Evolutionary conservation across 2,329 filamentous ascomycete species (phyloP).

Genomic region (Immersiporthe knoxdaviesiana): DNA sequence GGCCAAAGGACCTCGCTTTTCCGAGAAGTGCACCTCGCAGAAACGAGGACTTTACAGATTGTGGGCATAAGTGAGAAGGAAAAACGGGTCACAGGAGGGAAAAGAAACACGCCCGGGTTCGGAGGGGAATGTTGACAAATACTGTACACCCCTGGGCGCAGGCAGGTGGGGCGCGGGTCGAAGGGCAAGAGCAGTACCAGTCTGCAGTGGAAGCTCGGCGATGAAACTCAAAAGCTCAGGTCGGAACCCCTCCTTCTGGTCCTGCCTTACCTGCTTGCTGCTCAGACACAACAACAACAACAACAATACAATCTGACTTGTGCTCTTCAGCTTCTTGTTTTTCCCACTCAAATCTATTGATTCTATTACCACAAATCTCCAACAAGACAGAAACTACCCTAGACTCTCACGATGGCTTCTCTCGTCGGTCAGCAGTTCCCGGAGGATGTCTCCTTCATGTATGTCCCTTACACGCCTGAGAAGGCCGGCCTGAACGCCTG

Average conservation of each 20-base stretch:
- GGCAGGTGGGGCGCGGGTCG: not conserved
- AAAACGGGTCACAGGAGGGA: not conserved
- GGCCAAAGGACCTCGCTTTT: not conserved
- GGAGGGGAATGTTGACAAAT: slow-evolving; percentile 10
- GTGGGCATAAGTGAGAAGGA: not conserved
- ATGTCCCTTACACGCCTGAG: slow-evolving; percentile 77
- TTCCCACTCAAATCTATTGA: not conserved
- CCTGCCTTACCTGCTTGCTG: not conserved
- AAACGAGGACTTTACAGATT: not conserved
- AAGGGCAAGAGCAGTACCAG: not conserved
- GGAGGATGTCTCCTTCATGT: slow-evolving; percentile 78
- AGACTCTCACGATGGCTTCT: slow-evolving; percentile 41
- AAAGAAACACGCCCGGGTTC: not conserved
- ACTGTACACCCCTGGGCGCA: not conserved
- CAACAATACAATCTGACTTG: not conserved
- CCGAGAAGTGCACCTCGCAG: not conserved
- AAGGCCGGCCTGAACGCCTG: slow-evolving; percentile 71
- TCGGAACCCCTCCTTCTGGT: not conserved
- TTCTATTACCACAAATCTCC: not conserved
- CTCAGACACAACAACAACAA: not conserved
- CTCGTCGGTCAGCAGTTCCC: slow-evolving; percentile 80
- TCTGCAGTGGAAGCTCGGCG: slow-evolving; percentile 10
- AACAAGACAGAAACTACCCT: slow-evolving; percentile 37
- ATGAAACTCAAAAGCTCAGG: slow-evolving; percentile 6
- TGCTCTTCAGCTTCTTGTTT: not conserved